Percentiles rank a stretch among this genome's conserved stretches.
These are phyloP conservation scores for Sclerotinia glacialis DNA, from an alignment of 2,329 filamentous ascomycete species.

Conservation along the genomic window DNA sequence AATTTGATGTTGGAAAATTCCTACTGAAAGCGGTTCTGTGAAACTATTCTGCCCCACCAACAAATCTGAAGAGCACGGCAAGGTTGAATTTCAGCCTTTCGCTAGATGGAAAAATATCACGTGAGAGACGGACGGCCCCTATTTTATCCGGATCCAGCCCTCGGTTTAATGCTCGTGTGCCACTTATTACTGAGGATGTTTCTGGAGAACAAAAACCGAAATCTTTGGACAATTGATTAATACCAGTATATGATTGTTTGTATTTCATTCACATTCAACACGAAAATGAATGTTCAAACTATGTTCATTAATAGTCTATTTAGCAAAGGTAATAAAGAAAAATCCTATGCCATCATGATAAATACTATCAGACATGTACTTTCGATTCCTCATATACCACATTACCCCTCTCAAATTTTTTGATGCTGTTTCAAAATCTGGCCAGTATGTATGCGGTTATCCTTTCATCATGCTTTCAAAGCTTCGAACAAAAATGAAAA, in stretches of 20 bases:
- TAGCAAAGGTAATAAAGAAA: neutral
- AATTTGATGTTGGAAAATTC: constrained; percentile 19
- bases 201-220: neutral
- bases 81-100: constrained; percentile 23
- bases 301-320: constrained; percentile 19
- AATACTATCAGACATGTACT: constrained; percentile 13
- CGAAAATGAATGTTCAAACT: neutral
- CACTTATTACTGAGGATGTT: neutral
- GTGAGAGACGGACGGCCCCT: constrained; percentile 4
- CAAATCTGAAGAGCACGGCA: constrained; percentile 5
- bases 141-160: constrained; percentile 7
- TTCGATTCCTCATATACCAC: constrained; percentile 11
- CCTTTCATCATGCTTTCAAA: constrained; percentile 22
- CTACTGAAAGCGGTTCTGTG: constrained; percentile 14
- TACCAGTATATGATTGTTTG: neutral
- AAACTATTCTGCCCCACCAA: constrained; percentile 20
- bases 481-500: constrained; percentile 12
- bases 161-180: neutral
- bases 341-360: constrained; percentile 12
- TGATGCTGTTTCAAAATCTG: constrained; percentile 12
- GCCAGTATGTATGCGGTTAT: constrained; percentile 18
- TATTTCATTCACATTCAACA: neutral
- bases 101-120: neutral
- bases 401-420: constrained; percentile 4
- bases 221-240: neutral